Conservation (phyloP, 306 rosid genomes). For the Oemleria cerasiformis region DNA sequence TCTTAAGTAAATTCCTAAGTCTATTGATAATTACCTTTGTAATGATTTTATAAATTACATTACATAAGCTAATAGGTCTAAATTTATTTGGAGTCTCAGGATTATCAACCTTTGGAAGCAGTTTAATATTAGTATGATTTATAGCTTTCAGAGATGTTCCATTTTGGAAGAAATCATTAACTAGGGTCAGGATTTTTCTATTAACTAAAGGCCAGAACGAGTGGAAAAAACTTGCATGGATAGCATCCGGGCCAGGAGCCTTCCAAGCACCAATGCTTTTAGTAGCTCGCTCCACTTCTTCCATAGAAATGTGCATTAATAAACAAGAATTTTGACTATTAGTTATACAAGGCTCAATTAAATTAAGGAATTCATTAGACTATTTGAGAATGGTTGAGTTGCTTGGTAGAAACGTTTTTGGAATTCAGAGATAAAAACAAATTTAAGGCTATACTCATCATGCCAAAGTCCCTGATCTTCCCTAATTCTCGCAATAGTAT, state of each 20-base stretch:
- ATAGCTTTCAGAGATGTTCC: not conserved
- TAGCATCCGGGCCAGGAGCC: not conserved
- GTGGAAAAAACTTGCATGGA: not conserved
- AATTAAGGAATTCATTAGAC: not conserved
- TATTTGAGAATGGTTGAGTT: no score
- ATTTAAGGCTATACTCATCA: no score
- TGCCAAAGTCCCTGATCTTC: not conserved
- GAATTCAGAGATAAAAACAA: no score
- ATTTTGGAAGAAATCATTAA: not conserved
- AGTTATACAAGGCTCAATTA: not conserved
- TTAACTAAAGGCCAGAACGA: fast-evolving
- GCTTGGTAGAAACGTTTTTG: not conserved
- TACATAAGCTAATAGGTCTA: not conserved
- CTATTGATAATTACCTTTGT: no score
- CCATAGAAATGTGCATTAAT: not conserved
- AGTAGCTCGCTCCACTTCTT: not conserved
- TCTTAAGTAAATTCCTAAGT: no score
- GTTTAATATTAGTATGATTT: not conserved
- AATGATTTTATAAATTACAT: no score
- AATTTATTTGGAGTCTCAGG: not conserved
- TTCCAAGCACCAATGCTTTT: not conserved
- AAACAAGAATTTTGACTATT: no score
- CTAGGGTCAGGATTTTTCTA: not conserved
- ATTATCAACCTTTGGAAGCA: not conserved
- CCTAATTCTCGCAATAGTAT: no score